These are phyloP conservation scores for Microdochium paspali DNA, from an alignment of 2,329 filamentous ascomycete species.

Conservation along the genomic window DNA sequence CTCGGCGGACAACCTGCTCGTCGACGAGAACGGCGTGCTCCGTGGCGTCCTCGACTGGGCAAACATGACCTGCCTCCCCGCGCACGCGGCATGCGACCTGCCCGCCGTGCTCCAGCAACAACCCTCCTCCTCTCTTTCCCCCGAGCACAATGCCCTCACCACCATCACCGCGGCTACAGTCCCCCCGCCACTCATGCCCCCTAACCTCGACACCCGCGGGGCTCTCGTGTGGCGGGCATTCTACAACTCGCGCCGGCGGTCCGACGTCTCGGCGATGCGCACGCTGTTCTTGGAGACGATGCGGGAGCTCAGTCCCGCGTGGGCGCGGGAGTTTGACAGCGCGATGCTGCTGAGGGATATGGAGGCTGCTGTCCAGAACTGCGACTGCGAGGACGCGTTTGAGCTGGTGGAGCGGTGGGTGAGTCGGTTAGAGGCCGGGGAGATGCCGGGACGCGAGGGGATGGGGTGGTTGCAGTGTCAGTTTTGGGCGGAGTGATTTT, in stretches of 20 bases:
- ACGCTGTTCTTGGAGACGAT: constrained; percentile 14
- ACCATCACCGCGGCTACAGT: no score
- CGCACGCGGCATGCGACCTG: constrained; percentile 17
- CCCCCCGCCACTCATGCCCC: constrained; percentile 1
- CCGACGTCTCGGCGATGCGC: constrained; percentile 15
- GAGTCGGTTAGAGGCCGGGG: constrained; percentile 6
- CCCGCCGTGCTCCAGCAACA: constrained; percentile 18
- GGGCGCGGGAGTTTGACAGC: constrained; percentile 8
- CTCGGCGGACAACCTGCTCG: constrained; percentile 21
- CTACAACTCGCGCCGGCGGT: constrained; percentile 7
- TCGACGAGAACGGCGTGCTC: constrained; percentile 18
- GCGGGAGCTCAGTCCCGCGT: constrained; percentile 8
- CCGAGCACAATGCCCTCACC: no score
- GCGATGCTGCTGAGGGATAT: constrained; percentile 12
- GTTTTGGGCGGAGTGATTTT: not conserved
- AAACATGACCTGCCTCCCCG: constrained; percentile 18
- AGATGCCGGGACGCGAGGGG: not conserved
- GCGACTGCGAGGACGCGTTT: constrained; percentile 13
- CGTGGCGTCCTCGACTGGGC: constrained; percentile 23
- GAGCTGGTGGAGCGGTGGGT: constrained; percentile 14
- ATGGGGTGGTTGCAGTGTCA: not conserved
- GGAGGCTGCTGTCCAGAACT: constrained; percentile 19
- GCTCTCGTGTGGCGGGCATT: constrained; percentile 5
- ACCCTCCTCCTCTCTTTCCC: no score
- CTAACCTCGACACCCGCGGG: not conserved